Conservation (phyloP, 1,284 basidiomycete genomes). For the Ceratobasidium sp. region DNA sequence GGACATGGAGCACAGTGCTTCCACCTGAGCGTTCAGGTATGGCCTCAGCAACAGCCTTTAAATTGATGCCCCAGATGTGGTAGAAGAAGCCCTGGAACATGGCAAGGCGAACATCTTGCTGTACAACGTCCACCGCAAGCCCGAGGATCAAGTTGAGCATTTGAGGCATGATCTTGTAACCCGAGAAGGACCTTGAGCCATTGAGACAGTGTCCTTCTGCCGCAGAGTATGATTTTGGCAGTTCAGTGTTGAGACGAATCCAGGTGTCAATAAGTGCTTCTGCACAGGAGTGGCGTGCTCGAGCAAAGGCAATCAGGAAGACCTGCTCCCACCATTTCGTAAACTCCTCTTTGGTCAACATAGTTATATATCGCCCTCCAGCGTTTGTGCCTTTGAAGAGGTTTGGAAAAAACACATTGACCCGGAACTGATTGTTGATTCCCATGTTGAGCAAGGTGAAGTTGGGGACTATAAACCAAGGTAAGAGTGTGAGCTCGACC, state of each 20-base stretch:
- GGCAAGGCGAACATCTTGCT: background rate
- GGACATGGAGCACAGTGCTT: background rate
- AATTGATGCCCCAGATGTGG: constrained; percentile 1
- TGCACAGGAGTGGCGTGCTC: too few species aligned
- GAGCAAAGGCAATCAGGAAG: background rate
- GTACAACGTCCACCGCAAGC: background rate
- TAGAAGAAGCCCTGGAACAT: background rate
- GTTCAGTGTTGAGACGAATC: background rate
- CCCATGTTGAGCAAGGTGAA: constrained; percentile 3
- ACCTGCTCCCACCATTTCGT: background rate
- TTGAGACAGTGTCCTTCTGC: constrained; percentile 9
- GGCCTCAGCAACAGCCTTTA: background rate
- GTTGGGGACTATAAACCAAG: background rate
- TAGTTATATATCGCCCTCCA: background rate
- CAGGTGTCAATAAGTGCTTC: background rate
- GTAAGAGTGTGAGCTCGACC: background rate
- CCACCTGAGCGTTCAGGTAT: background rate
- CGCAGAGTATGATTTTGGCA: background rate
- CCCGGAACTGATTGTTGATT: background rate
- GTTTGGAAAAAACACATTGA: constrained; percentile 5
- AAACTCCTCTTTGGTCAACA: background rate
- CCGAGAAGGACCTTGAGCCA: background rate
- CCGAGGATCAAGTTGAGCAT: background rate
- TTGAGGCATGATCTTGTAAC: background rate
- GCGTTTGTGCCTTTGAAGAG: background rate